A percentile compares a stretch with the other conserved stretches of the same genome.
Conservation (phyloP, 1,139 yeast genomes). For the Pichiaceae sp. region DNA sequence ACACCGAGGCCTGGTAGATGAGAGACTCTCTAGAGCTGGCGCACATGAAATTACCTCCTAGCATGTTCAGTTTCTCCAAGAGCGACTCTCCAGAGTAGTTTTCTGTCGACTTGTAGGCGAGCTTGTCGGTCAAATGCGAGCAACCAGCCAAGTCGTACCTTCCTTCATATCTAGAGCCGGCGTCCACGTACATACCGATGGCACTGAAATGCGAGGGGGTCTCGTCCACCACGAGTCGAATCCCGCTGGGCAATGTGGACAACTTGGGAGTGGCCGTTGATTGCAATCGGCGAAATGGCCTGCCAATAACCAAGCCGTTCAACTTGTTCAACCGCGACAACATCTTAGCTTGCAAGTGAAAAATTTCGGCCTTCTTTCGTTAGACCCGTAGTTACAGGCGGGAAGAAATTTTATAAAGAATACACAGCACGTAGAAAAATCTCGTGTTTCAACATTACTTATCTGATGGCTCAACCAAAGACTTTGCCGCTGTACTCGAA, state of each 20-base stretch:
- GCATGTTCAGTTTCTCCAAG: slow-evolving; percentile 64
- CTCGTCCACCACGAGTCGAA: slow-evolving; percentile 76
- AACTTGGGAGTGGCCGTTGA: slow-evolving; percentile 3
- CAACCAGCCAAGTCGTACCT: slow-evolving; percentile 50
- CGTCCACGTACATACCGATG: slow-evolving; percentile 80
- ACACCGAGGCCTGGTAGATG: slow-evolving; percentile 91
- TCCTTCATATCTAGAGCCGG: slow-evolving; percentile 79
- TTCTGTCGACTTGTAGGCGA: slow-evolving; percentile 79
- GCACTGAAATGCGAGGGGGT: slow-evolving; percentile 91
- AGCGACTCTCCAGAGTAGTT: slow-evolving; percentile 57
- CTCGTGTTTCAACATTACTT: too few relatives aligned
- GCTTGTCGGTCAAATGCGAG: slow-evolving; percentile 75
- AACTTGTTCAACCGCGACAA: too few relatives aligned
- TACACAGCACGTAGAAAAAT: too few relatives aligned
- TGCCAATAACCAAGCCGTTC: too few relatives aligned
- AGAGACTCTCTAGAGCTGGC: slow-evolving; percentile 87
- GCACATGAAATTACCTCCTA: slow-evolving; percentile 95
- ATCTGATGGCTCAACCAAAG: background rate
- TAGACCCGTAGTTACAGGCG: too few relatives aligned
- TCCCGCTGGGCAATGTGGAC: slow-evolving; percentile 59
- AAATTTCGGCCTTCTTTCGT: too few relatives aligned
- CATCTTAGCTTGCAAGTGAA: too few relatives aligned
- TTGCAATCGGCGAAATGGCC: too few relatives aligned
- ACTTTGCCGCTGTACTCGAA: slow-evolving; percentile 35
- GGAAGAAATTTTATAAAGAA: too few relatives aligned